Evolutionary conservation across 768 basidiomycete genomes (phyloP), one percentile per base, ranked within the genome.

Genomic region (Russula vinacea): DNA sequence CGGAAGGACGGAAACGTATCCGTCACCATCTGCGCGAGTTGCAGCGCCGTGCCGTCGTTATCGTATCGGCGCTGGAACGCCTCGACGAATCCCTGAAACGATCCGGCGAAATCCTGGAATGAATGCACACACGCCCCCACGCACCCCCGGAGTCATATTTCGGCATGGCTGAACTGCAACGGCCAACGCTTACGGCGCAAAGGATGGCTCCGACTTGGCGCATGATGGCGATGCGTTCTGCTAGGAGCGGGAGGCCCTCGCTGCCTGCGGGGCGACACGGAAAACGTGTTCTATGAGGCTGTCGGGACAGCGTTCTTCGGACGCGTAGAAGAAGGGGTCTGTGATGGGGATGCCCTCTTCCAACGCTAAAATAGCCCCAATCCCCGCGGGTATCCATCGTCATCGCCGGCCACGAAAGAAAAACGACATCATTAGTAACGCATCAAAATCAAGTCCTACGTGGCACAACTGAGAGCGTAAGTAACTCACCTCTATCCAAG

Each of bases 341-440:
- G 86, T 90, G 66, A 94, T 86, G 4, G 90, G 90, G 56, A 92
- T 85, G 14, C 78, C 80, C 67, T 84, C 85, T 68, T 90, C 90
- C 40, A 93, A 77, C 35, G 92, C 92, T 94, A 65, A 11, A 50
- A 51, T 37, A 10, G 6, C 11, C n/a, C 6, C 14, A n/a, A 22
- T 47, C 29, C 11, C 51, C 57, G 50, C 24, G 50, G n/a, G 50
- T 26, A 50, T 11, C n/a, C 16, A 16, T 50, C 49, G 16, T 26
- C 49, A 29, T 49, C 11, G 26, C 26, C n/a, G 16, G 44, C 29
- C n/a, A 35, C 14, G 32, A 14, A 37, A n/a, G 19, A 11, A 24
- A 11, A 50, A 29, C 2, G 3, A 17, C 29, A 29, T 7, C 32
- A 37, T 4, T 4, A 33, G 19, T 14, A 26, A 45, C 9, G 58